Base-by-base conservation (phyloP, 129 eudicot genomes). In the Cynara cardunculus region DNA sequence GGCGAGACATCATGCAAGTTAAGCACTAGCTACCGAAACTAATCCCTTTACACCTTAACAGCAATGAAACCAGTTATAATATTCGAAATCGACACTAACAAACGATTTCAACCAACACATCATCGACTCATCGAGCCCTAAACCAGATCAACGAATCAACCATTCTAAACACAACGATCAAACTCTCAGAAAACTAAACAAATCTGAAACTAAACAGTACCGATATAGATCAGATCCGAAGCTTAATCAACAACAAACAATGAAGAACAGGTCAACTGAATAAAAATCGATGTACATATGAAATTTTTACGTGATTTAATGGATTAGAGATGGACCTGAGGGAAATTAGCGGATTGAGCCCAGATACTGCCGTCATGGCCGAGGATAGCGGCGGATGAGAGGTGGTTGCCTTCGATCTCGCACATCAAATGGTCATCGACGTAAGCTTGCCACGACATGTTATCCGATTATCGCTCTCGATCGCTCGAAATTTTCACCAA, bases 381-480 rank as follows among this genome's bases (percentile, higher is more conserved):
- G 82, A 90, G 18, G 71, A 90, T 90, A 8, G 95, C 90, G 78
- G 95, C 90, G 49, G 95, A 76, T 53, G 92, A 25, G 86, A 90
- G 95, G 39, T 71, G 86, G 62, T 79, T 81, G n/a, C 90, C 92
- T 26, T 90, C 95, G 73, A 86, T 81, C 24, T 90, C 95, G 92
- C 90, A 86, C 90, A 90, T 86, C 76, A 90, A 80, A 87, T 90
- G 94, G n/a, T 90, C 94, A 39, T 90, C 94, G 31, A 90, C 92
- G 84, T 90, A 90, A 8, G 91, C 72, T 86, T 90, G 94, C 94
- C 94, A 90, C 91, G 94, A 90, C 94, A 90, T 87, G 67, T 68
- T 85, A 25, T 82, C 71, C 65, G 83, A 76, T 75, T 26, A 70
- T 44, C 74, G 16, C 32, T 61, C 73, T 71, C 31, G 69, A 32